Base-by-base conservation (phyloP, 345 rosid species). In the Cardamine occulta region DNA sequence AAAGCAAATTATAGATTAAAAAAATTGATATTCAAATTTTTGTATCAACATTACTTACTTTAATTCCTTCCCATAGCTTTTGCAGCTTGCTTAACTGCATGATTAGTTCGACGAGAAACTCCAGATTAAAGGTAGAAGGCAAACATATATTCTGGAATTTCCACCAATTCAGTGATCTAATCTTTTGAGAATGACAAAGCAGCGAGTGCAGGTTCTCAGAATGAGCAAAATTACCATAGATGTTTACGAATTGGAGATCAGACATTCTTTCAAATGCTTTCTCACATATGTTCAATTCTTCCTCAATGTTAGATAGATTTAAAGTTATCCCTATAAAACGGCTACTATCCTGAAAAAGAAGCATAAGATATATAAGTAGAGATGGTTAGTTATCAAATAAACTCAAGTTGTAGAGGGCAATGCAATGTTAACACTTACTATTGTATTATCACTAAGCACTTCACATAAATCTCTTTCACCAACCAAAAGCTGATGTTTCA, bases 61-160 rank as follows among this genome's bases (percentile, higher is more conserved):
- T 58, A 4, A 1, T 13, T 61, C 48, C 58, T 6, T 29, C 12
- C 81, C 81, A 80, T 2, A 80, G 39, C 23, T 63, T 53, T 15
- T 63, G 15, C 4, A 81, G 24, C 8, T 24, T 29, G 75, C 81
- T 57, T 5, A 0, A 0, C 0, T 0, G 1, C 49, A 80, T 23
- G 3, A 0, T 3, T 14, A 73, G 66, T 40, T 39, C 37, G 0
- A 77, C 65, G 6, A 67, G 63, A 18, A 10, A 58, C 8, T 34
- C 9, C 0, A n/a, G 4, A 34, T 17, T 32, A 32, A 58, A 58
- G 34, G 4, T 56, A 15, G 59, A 18, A 13, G 84, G 75, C 61
- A 81, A 31, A 28, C 73, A 61, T n/a, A 18, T 5, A 17, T n/a
- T 8, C 2, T 7, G 73, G 47, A 37, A 19, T 56, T 12, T 1